Percentiles rank a stretch among this genome's conserved stretches.
These are phyloP conservation scores for Jamesozyma hellenica DNA, from an alignment of 805 yeast species.

Conservation along the genomic window DNA sequence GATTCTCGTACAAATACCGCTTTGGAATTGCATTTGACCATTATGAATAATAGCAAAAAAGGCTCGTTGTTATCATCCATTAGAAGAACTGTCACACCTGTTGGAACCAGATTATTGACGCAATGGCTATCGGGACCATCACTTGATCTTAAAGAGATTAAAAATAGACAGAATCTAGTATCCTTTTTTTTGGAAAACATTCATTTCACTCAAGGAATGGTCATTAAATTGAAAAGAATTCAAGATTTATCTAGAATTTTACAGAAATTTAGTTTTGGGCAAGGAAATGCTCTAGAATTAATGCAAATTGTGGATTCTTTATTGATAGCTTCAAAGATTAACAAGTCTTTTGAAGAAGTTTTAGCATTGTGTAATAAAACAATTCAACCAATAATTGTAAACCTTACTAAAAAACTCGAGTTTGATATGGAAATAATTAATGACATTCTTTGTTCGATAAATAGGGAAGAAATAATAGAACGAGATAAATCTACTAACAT, in stretches of 20 bases:
- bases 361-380: conserved; percentile 19
- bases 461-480: conserved; percentile 30
- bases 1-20: conserved; percentile 74
- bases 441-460: conserved; percentile 35
- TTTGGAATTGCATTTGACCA: conserved; percentile 55
- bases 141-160: conserved; percentile 45
- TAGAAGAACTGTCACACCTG: conserved; percentile 63
- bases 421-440: conserved; percentile 36
- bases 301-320: conserved; percentile 36
- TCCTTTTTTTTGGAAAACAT: conserved; percentile 31
- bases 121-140: conserved; percentile 81
- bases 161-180: conserved; percentile 45
- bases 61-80: conserved; percentile 69
- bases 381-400: conserved; percentile 19
- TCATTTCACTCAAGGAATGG: conserved; percentile 25
- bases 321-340: conserved; percentile 27
- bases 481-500: neutral
- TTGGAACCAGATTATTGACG: conserved; percentile 71
- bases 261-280: conserved; percentile 44
- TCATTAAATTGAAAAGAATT: conserved; percentile 34
- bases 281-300: conserved; percentile 37
- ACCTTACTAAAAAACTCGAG: conserved; percentile 23
- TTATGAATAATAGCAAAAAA: conserved; percentile 43
- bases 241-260: conserved; percentile 53
- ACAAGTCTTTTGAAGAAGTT: conserved; percentile 8